Conservation (phyloP, 2,329 filamentous ascomycete species). For the Epichloe glyceriae region DNA sequence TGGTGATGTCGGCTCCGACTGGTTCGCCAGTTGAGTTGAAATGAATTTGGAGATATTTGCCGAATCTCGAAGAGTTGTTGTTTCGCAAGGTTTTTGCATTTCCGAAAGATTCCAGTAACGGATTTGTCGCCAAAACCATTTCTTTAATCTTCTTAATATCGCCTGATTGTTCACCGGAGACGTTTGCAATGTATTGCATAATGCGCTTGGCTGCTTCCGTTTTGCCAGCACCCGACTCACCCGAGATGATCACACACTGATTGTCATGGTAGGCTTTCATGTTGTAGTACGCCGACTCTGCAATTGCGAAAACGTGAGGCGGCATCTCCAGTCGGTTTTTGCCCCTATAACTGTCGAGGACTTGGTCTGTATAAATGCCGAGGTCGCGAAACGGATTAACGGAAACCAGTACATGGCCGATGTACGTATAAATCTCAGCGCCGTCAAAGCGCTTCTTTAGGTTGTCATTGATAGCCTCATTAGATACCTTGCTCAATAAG, state of each 20-base stretch:
- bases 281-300: slow-evolving; percentile 95
- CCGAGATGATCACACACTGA: slow-evolving; percentile 98
- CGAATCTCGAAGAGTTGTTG: slow-evolving; percentile 97
- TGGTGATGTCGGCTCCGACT: slow-evolving; percentile 93
- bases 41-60: slow-evolving; percentile 94
- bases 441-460: slow-evolving; percentile 96
- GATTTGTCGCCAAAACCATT: slow-evolving; percentile 98
- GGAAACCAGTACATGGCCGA: slow-evolving; percentile 97
- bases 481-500: slow-evolving; percentile 94
- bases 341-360: slow-evolving; percentile 86
- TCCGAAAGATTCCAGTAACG: slow-evolving; percentile 90
- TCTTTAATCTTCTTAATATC: slow-evolving; percentile 97
- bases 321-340: slow-evolving; percentile 94
- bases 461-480: slow-evolving; percentile 99
- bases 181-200: slow-evolving; percentile 99
- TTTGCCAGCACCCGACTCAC: slow-evolving; percentile 95
- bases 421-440: slow-evolving; percentile 98
- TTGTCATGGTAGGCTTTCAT: slow-evolving; percentile 99
- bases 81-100: slow-evolving; percentile 97
- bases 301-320: slow-evolving; percentile 94
- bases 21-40: slow-evolving; percentile 89
- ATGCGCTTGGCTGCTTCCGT: slow-evolving; percentile 96
- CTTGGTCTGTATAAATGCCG: slow-evolving; percentile 93
- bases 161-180: slow-evolving; percentile 72
- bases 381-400: slow-evolving; percentile 96